Conservation (phyloP, 1,284 basidiomycete genomes). For the Trichosporon sp. region DNA sequence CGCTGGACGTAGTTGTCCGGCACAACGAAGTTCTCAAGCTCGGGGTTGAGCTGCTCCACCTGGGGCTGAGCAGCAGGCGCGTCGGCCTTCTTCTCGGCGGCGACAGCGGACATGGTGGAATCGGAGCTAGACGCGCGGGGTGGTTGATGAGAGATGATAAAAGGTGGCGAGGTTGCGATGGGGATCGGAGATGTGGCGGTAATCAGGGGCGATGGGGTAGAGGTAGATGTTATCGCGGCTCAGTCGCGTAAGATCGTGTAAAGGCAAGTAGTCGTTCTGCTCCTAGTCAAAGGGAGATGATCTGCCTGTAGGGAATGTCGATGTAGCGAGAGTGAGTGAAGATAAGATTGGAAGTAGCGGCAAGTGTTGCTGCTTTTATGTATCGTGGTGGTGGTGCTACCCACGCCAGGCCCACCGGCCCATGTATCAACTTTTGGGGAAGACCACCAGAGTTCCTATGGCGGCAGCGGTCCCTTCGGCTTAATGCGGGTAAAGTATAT, state of each 20-base stretch:
- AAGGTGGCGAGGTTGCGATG: neutral
- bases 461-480: neutral
- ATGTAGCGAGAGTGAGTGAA: neutral
- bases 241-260: neutral
- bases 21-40: conserved; percentile 51
- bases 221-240: neutral
- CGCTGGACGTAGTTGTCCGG: conserved; percentile 86
- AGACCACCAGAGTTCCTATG: neutral
- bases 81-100: neutral
- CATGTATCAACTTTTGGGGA: conserved; percentile 1
- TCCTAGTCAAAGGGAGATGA: neutral
- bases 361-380: neutral
- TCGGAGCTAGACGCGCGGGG: neutral
- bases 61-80: neutral
- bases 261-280: neutral
- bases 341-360: neutral
- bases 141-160: neutral
- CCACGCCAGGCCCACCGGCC: conserved; percentile 1
- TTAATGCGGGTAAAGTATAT: conserved; percentile 1
- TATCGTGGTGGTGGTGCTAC: neutral
- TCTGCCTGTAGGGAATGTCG: neutral
- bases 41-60: conserved; percentile 14
- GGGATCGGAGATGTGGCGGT: neutral
- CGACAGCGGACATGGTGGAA: neutral
- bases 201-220: neutral